phyloP scores from a whole-genome alignment of 306 rosid species.

The Mucuna pruriens region DNA sequence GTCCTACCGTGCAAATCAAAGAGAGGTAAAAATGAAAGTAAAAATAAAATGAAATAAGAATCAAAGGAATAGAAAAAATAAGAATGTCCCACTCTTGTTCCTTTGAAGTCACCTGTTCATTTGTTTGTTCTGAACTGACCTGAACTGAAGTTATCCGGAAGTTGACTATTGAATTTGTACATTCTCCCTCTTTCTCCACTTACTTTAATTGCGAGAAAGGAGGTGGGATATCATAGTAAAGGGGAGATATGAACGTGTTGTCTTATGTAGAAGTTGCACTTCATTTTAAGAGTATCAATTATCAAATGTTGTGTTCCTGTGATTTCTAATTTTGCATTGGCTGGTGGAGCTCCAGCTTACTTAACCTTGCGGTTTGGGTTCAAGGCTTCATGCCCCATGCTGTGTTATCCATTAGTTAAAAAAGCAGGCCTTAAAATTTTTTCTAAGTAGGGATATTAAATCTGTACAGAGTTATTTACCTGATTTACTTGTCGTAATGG shows the following conservation, averaged over 20 bases:
- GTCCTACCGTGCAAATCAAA: conserved; percentile 83
- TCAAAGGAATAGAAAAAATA: neutral
- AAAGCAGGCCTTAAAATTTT: neutral
- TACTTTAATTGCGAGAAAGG: conserved; percentile 1
- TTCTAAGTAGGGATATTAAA: neutral
- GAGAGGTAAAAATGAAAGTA: conserved; percentile 56
- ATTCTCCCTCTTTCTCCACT: neutral
- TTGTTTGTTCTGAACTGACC: conserved; percentile 15
- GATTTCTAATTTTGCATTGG: conserved; percentile 4
- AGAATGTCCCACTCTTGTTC: neutral
- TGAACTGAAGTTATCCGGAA: conserved; percentile 31
- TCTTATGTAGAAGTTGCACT: conserved; percentile 1
- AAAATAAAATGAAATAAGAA: neutral
- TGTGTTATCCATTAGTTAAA: neutral
- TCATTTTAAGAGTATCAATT: neutral
- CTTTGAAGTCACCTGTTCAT: neutral
- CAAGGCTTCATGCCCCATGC: neutral
- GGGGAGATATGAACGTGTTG: neutral
- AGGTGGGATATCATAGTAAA: conserved; percentile 1
- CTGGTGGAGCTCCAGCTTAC: conserved; percentile 17
- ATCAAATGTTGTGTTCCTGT: neutral
- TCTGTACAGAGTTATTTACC: neutral
- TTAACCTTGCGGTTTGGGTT: conserved; percentile 13
- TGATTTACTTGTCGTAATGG: conserved; percentile 2
- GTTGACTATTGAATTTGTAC: neutral